Conservation (phyloP, 441 rosid genomes). For the Populus hybrid region DNA sequence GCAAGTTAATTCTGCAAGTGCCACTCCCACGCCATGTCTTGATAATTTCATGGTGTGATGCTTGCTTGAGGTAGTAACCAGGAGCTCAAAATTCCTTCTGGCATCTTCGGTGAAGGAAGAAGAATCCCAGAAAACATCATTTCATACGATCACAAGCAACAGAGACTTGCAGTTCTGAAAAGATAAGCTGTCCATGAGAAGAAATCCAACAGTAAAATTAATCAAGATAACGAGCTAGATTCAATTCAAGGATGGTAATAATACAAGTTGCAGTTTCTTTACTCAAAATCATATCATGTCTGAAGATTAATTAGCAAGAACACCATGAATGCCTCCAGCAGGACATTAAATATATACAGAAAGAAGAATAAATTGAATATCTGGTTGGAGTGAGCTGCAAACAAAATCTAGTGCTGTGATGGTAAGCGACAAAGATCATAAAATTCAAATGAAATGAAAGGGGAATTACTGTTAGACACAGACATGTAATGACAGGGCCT, state of each 20-base stretch:
- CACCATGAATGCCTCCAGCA: background rate
- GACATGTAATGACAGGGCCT: constrained; percentile 13
- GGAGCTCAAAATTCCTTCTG: background rate
- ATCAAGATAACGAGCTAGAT: no score
- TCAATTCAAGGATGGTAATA: background rate
- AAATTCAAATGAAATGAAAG: background rate
- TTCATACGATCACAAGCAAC: no score
- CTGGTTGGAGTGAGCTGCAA: background rate
- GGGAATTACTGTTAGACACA: background rate
- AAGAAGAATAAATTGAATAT: background rate
- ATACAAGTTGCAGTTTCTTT: no score
- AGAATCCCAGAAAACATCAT: background rate
- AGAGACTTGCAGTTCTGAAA: no score
- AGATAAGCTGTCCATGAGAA: no score
- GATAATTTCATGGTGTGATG: no score
- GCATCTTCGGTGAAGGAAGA: background rate
- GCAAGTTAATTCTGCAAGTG: background rate
- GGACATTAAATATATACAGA: background rate
- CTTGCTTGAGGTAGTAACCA: background rate
- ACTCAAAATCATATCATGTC: background rate
- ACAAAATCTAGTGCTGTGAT: background rate
- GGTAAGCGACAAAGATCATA: background rate
- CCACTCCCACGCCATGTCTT: background rate
- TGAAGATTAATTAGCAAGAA: background rate
- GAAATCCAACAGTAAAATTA: no score